These are phyloP conservation scores for Talaromyces sp. DNA, from an alignment of 2,329 filamentous ascomycete genomes.

Conservation along the genomic window DNA sequence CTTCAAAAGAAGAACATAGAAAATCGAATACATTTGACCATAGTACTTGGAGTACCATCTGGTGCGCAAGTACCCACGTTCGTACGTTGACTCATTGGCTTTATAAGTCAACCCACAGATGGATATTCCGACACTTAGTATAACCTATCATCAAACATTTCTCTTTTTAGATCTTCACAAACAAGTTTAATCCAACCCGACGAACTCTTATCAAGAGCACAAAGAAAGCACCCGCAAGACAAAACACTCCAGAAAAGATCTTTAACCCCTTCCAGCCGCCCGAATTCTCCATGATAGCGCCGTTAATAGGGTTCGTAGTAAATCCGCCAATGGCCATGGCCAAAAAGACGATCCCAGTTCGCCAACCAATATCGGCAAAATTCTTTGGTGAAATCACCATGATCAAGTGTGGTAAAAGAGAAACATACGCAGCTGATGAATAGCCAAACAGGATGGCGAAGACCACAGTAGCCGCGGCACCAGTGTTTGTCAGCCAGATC, in stretches of 20 bases:
- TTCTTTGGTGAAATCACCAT: not conserved
- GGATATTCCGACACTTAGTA: too few relatives aligned
- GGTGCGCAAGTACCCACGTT: too few relatives aligned
- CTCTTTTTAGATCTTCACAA: not conserved
- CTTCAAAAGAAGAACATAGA: too few relatives aligned
- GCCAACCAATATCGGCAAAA: not conserved
- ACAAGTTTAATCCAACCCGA: not conserved
- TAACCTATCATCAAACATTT: not conserved
- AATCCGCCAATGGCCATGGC: not conserved
- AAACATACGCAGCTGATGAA: constrained; percentile 25
- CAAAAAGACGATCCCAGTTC: not conserved
- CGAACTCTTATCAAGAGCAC: not conserved
- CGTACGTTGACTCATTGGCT: too few relatives aligned
- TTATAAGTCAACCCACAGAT: too few relatives aligned
- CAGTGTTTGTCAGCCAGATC: constrained; percentile 28
- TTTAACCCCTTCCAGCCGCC: not conserved
- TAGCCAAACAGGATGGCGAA: constrained; percentile 33
- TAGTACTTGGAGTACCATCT: too few relatives aligned
- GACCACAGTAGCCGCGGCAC: constrained; percentile 29
- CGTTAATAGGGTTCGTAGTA: constrained; percentile 3
- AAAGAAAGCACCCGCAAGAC: not conserved
- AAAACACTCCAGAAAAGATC: constrained; percentile 1
- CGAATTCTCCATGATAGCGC: not conserved
- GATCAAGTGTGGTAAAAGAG: not conserved
- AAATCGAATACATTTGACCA: too few relatives aligned